Base-by-base conservation (phyloP, 208 protist genomes). In the Leptomonas seymouri region DNA sequence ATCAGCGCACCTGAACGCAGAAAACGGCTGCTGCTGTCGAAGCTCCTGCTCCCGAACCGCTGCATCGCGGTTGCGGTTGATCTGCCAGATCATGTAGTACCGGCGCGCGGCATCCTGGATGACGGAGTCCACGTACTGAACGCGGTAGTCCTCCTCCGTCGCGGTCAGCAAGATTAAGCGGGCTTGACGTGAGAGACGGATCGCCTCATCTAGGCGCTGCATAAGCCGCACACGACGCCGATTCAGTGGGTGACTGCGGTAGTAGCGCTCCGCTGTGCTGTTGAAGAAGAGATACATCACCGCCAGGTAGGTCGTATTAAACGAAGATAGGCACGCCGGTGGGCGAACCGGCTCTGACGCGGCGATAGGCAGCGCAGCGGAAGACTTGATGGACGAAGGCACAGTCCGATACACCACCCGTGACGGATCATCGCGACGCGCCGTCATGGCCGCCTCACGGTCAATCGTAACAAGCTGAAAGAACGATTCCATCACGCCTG, bases 231-330 rank as follows among this genome's bases (percentile, higher is more conserved):
- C 36, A 0, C 83, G 83, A 2, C 74, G 74, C 6, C 41, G 50
- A 49, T 85, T 85, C 45, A 80, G 20, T 7, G 75, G 64, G 65
- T 82, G 69, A 15, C 23, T 15, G 39, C 74, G 78, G 56, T 74
- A 77, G 64, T 57, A 28, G n/a, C 41, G 48, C 66, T 82, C 77
- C 16, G 82, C 82, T 44, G 82, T 82, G 58, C 57, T 53, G 69
- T 87, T 87, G 67, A 80, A 66, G 57, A 77, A 80, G 25, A 87
- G 72, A 65, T 79, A 82, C 21, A 55, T 49, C 12, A 71, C 31
- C 16, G 64, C 41, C 14, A 71, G 46, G 48, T 72, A 67, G 39
- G 27, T 51, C 45, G 36, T 48, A 48, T 59, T 63, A 66, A 44
- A 49, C 8, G n/a, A 6, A 9, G 27, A 8, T 6, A 72, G 45